A percentile compares a stretch with the other conserved stretches of the same genome.
Evolutionary conservation across 805 yeast species (phyloP).

Genomic region (Lipomyces orientalis): DNA sequence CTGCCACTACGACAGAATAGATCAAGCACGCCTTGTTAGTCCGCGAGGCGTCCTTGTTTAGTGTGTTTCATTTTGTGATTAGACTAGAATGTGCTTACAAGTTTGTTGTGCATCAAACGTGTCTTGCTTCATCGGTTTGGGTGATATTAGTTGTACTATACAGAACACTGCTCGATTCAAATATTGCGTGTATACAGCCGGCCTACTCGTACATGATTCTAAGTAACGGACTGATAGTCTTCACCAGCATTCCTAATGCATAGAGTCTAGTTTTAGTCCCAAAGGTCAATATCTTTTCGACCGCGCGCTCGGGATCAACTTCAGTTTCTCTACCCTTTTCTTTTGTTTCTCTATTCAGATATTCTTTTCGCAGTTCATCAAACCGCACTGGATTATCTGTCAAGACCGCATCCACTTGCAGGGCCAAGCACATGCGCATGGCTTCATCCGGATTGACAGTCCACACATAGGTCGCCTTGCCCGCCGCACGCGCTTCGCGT

Average conservation of each 20-base stretch:
- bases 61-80: not conserved
- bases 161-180: not conserved
- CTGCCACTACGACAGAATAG: not conserved
- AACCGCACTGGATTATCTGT: slow-evolving; percentile 49
- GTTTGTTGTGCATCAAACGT: not conserved
- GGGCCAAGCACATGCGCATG: slow-evolving; percentile 48
- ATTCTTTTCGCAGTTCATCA: not conserved
- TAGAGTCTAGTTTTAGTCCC: slow-evolving; percentile 7
- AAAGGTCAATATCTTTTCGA: not conserved
- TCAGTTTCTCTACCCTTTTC: not conserved
- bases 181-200: not conserved
- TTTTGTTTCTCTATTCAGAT: not conserved
- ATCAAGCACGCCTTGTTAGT: not conserved
- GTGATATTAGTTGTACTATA: not conserved
- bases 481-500: slow-evolving; percentile 58
- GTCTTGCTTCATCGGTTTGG: not conserved
- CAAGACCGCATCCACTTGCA: slow-evolving; percentile 50
- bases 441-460: slow-evolving; percentile 53
- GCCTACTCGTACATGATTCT: not conserved
- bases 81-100: not conserved
- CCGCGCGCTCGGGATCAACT: not conserved
- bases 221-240: not conserved
- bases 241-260: slow-evolving; percentile 7
- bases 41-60: not conserved
- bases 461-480: slow-evolving; percentile 56